Evolutionary conservation across 1,139 yeast genomes (phyloP), one percentile per base, ranked within the genome.

Genomic region (Pneumocystis canis): DNA sequence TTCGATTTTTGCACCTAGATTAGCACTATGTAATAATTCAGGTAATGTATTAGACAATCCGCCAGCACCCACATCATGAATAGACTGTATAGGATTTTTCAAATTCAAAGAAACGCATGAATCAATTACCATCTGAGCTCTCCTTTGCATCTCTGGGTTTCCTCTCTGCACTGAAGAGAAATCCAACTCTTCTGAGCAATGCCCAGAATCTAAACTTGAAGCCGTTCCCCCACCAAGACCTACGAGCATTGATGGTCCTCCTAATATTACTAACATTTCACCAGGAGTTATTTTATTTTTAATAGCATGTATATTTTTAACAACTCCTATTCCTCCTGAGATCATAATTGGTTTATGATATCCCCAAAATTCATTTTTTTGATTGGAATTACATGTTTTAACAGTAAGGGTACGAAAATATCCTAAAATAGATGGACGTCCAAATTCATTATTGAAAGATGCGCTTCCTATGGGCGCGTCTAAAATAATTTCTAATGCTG

Each of bases 181-280:
- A 78, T 94, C 99, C 69, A 94, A 82, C 68, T 86, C 96, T 25
- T 70, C 72, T 59, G 95, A 87, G 62, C 95, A 96, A 74, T 89
- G 97, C 71, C 97, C 97, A 32, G 97, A 87, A 20, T 95, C 83
- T 62, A 90, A 82, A 9, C 96, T 88, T 5, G 98, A 92, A 9
- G 98, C 98, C 60, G 98, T 98, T 77, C 99, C 99, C 72, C 99
- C 99, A 72, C 99, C 99, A 65, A 92, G 81, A 72, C 99, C 99
- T 76, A 94, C 92, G 70, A 94, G 82, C 98, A 94, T 92, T n/a
- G 90, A 87, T 70, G 90, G 96, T 65, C 99, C 99, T 72, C 99
- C 99, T 63, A 94, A 82, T 33, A 94, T 98, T 72, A 94, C 88
- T 68, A 94, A 80, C 65, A 87, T 84, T 35, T 97, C 84, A 30